Conservation (phyloP, 345 rosid genomes). For the Salix suchowensis region DNA sequence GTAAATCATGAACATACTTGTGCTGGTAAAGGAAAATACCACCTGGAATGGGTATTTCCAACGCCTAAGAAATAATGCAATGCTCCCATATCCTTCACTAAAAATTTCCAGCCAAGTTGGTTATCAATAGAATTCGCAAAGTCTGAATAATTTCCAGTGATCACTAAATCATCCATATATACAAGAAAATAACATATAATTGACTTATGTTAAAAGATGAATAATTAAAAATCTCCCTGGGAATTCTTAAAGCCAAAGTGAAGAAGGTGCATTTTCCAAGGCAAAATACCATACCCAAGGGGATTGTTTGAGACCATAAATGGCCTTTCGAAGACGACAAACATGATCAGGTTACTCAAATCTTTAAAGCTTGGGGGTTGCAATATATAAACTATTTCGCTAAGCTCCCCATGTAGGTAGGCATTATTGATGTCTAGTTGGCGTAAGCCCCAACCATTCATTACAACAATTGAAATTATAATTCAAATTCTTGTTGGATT, state of each 20-base stretch:
- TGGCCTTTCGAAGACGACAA: not conserved
- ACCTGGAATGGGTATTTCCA: not conserved
- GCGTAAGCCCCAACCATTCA: not conserved
- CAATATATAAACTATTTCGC: not conserved
- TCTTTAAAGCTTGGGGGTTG: not conserved
- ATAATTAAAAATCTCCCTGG: too few relatives aligned
- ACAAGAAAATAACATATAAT: too few relatives aligned
- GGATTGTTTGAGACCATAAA: not conserved
- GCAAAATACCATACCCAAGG: not conserved
- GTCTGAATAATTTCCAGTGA: not conserved
- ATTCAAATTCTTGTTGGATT: not conserved
- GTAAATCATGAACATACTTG: not conserved
- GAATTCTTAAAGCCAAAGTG: not conserved
- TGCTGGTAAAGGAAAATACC: not conserved
- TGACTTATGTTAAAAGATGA: too few relatives aligned
- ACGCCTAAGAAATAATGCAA: not conserved
- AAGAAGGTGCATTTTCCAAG: not conserved
- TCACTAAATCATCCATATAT: not conserved
- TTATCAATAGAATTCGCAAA: not conserved
- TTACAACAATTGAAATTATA: not conserved
- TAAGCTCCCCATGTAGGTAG: not conserved
- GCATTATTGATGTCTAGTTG: not conserved
- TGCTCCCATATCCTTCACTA: not conserved
- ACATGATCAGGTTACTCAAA: not conserved
- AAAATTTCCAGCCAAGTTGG: not conserved